phyloP scores from a whole-genome alignment of 306 rosid species.

The Amphicarpaea edgeworthii region DNA sequence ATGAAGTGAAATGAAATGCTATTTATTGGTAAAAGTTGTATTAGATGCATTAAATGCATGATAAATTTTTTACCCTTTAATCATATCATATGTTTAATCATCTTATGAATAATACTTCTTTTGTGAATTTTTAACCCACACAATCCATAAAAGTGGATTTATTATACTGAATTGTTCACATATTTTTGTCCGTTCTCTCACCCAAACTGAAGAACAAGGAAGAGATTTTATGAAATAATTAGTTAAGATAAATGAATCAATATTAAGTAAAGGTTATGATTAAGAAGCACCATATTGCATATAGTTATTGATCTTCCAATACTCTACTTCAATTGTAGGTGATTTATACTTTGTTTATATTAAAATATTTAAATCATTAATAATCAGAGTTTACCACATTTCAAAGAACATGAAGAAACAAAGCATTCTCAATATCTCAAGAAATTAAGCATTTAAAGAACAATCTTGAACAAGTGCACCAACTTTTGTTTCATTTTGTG shows the following conservation, averaged over 20 bases:
- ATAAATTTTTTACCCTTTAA: too few relatives aligned
- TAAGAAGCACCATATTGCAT: background rate
- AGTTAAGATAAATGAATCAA: conserved; percentile 27
- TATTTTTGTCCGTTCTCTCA: conserved; percentile 65
- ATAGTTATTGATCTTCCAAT: conserved; percentile 3
- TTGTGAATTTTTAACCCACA: too few relatives aligned
- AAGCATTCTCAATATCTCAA: too few relatives aligned
- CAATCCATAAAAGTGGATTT: too few relatives aligned
- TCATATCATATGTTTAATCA: too few relatives aligned
- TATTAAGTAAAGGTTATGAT: background rate
- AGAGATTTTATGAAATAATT: conserved; percentile 38
- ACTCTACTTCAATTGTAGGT: conserved; percentile 2
- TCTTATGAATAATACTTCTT: too few relatives aligned
- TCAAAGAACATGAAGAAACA: conserved; percentile 4
- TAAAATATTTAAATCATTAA: conserved; percentile 11
- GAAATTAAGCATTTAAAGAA: background rate
- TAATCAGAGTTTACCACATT: background rate
- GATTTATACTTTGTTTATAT: background rate
- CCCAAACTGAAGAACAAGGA: background rate
- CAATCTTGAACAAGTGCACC: background rate
- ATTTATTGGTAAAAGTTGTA: too few relatives aligned
- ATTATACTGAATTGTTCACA: too few relatives aligned
- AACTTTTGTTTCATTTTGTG: conserved; percentile 10
- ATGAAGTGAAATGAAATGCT: too few relatives aligned
- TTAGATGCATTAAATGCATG: too few relatives aligned